phyloP scores from a whole-genome alignment of 345 rosid species.

The Linum tenue region DNA sequence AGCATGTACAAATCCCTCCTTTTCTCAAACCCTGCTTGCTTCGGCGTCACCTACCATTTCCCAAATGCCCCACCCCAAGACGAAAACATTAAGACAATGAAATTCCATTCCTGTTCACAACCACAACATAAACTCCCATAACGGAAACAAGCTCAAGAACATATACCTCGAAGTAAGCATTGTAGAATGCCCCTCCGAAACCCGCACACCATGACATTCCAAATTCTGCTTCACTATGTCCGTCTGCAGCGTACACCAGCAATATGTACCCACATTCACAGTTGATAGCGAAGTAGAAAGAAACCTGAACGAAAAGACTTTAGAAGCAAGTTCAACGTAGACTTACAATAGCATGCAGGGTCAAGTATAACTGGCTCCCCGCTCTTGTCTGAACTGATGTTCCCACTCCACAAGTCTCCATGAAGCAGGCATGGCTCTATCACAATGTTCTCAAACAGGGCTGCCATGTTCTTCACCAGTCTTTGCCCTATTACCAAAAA shows the following conservation, averaged over 20 bases:
- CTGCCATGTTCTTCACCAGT: slow-evolving; percentile 60
- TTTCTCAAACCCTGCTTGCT: slow-evolving; percentile 71
- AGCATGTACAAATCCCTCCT: slow-evolving; percentile 67
- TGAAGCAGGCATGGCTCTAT: slow-evolving; percentile 85
- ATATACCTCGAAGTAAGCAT: slow-evolving; percentile 65
- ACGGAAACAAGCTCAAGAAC: neutral
- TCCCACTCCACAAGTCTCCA: slow-evolving; percentile 98
- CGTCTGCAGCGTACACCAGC: slow-evolving; percentile 35
- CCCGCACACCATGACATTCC: slow-evolving; percentile 99
- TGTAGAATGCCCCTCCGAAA: slow-evolving; percentile 72
- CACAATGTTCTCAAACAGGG: slow-evolving; percentile 54
- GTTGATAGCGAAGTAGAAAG: neutral
- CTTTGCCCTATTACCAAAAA: slow-evolving; percentile 43
- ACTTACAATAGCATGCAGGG: slow-evolving; percentile 92
- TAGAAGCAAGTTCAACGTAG: neutral
- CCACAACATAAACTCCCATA: too few species aligned
- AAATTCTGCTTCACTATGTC: slow-evolving; percentile 89
- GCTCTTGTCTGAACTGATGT: slow-evolving; percentile 63
- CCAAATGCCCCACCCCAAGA: neutral
- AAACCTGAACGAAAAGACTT: too few species aligned
- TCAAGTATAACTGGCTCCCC: slow-evolving; percentile 87
- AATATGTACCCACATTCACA: neutral
- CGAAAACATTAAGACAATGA: neutral
- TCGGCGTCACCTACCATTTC: slow-evolving; percentile 60
- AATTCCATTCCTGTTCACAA: neutral